Evolutionary conservation across 441 rosid species (phyloP).

Genomic region (Manihot esculenta): DNA sequence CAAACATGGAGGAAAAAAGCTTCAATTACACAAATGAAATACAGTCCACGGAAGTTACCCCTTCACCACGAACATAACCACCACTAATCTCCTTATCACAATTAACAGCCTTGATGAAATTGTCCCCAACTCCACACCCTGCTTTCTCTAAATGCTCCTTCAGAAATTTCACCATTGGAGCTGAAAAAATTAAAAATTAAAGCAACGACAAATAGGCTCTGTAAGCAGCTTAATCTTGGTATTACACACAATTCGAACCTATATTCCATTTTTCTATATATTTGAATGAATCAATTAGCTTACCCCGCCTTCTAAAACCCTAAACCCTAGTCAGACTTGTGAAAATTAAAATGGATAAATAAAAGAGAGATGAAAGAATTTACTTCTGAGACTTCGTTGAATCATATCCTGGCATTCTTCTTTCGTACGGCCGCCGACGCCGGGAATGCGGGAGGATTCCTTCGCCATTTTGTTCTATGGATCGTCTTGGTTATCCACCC

Average conservation of each 20-base stretch:
- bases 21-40: not conserved
- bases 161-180: conserved; percentile 82
- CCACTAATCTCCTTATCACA: conserved; percentile 56
- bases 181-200: conserved; percentile 36
- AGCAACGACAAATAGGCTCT: not conserved
- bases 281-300: not conserved
- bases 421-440: conserved; percentile 28
- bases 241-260: not conserved
- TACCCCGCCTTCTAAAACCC: not conserved
- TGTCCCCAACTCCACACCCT: conserved; percentile 73
- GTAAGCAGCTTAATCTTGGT: not conserved
- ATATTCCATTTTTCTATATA: not conserved
- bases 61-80: conserved; percentile 60
- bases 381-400: conserved; percentile 55
- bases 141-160: conserved; percentile 78
- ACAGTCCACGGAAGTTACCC: conserved; percentile 42
- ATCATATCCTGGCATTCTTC: conserved; percentile 55
- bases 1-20: not conserved
- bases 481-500: too few species aligned
- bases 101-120: conserved; percentile 64
- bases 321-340: conserved; percentile 12
- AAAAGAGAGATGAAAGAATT: not conserved
- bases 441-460: conserved; percentile 19
- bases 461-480: conserved; percentile 29
- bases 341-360: not conserved